Base-by-base conservation (phyloP, 2,329 filamentous ascomycete genomes). In the Grosmannia penicillata region DNA sequence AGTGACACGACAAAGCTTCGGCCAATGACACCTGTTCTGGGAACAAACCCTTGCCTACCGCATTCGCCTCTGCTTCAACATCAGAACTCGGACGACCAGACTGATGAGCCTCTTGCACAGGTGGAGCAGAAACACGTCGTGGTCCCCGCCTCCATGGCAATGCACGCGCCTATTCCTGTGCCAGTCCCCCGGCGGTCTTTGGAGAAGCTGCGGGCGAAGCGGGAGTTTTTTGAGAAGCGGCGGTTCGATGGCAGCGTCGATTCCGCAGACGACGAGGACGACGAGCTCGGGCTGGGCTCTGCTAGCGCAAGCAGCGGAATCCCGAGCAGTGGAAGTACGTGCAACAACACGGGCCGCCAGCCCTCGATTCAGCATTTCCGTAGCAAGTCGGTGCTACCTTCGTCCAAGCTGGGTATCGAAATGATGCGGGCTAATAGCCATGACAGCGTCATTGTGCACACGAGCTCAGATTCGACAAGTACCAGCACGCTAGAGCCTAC, bases 381-480 rank as follows among this genome's bases (percentile, higher is more conserved):
- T 27, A 63, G 60, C 42, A 75, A 76, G 46, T 59, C 63, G 14
- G 65, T 67, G 27, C 68, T 82, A 19, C 79, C 82, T 11, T 82
- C 80, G 38, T 94, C 86, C 1, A 95, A 94, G 57, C 71, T 96
- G 2, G 86, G 86, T 2, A 91, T 86, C 36, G 89, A 96, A 57
- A 95, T 96, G 89, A 89, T 95, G 84, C 77, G 89, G 34, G 93
- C 89, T 17, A 93, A 94, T 56, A 94, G 85, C 52, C 81, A 89
- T 49, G 89, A 93, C 35, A 94, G 87, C 51, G 72, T 83, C 39
- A 64, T 64, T 1, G 37, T 69, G 11, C 43, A 45, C 30, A 36
- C 28, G 8, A 57, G 60, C 10, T 67, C 68, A 3, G 70, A 72
- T 33, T 65, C 59, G 47, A 63, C 63, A 6, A 48, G 45, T 13